phyloP scores from a whole-genome alignment of 805 yeast genomes.

The Grigorovia yakushimaensis region DNA sequence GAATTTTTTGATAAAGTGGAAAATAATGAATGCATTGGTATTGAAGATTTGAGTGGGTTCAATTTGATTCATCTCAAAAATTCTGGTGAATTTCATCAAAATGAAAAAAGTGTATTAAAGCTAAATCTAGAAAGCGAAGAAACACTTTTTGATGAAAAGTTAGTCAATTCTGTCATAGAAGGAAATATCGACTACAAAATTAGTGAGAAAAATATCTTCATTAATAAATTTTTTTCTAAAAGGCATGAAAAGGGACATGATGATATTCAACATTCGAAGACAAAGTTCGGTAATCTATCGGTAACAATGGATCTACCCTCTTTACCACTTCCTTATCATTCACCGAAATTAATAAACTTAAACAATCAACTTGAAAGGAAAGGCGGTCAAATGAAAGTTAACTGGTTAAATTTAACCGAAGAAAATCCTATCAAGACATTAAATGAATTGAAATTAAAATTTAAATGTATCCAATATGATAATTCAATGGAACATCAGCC shows the following conservation, averaged over 20 bases:
- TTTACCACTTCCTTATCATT: conserved; percentile 26
- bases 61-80: conserved; percentile 16
- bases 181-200: conserved; percentile 6
- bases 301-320: conserved; percentile 23
- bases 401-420: conserved; percentile 20
- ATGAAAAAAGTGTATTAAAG: conserved; percentile 2
- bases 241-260: conserved; percentile 3
- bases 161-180: conserved; percentile 2
- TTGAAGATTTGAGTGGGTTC: conserved; percentile 18
- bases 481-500: conserved; percentile 15
- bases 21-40: conserved; percentile 7
- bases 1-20: conserved; percentile 10
- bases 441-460: conserved; percentile 16
- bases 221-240: conserved; percentile 3
- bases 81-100: conserved; percentile 20
- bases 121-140: not conserved
- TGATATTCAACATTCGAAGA: conserved; percentile 1
- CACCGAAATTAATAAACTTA: conserved; percentile 27
- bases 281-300: conserved; percentile 21
- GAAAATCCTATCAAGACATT: too few species aligned
- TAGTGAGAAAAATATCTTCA: conserved; percentile 4
- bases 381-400: conserved; percentile 23
- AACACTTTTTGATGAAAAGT: not conserved
- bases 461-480: conserved; percentile 24
- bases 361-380: conserved; percentile 24